phyloP scores from a whole-genome alignment of 2,329 filamentous ascomycete species.

The Alternaria angustiovoidea region DNA sequence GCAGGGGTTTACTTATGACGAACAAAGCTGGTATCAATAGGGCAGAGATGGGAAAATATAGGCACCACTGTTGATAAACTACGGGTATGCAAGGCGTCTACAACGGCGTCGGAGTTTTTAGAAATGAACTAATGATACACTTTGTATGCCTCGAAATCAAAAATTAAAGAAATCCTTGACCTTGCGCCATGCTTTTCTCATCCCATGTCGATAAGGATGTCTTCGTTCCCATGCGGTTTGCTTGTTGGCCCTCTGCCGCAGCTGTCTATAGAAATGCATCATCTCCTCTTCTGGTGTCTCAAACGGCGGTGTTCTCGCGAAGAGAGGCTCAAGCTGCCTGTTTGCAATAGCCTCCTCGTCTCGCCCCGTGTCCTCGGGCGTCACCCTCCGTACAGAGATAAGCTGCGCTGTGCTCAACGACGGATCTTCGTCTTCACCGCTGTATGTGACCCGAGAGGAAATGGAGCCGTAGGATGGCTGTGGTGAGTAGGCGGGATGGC shows the following conservation, averaged over 20 bases:
- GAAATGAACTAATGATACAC: neutral
- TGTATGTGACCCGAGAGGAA: neutral
- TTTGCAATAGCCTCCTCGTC: neutral
- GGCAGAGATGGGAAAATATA: neutral
- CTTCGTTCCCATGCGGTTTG: neutral
- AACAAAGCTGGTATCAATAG: constrained; percentile 36
- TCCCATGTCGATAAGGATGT: neutral
- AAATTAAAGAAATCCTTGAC: neutral
- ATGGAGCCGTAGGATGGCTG: neutral
- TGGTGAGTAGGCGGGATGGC: neutral
- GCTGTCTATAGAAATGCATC: neutral
- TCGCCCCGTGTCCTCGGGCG: neutral
- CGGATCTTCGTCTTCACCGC: neutral
- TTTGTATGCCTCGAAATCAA: neutral
- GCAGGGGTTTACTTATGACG: constrained; percentile 36
- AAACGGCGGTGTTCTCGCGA: neutral
- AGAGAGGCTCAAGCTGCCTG: neutral
- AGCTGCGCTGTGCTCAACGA: neutral
- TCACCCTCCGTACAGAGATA: neutral
- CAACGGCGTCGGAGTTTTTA: neutral
- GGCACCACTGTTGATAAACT: neutral
- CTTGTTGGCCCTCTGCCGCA: neutral
- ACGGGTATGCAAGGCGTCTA: neutral
- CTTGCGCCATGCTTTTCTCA: neutral
- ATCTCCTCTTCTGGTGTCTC: neutral